Evolutionary conservation across 139 green algal species (phyloP).

Genomic region (Dunaliella sp.): DNA sequence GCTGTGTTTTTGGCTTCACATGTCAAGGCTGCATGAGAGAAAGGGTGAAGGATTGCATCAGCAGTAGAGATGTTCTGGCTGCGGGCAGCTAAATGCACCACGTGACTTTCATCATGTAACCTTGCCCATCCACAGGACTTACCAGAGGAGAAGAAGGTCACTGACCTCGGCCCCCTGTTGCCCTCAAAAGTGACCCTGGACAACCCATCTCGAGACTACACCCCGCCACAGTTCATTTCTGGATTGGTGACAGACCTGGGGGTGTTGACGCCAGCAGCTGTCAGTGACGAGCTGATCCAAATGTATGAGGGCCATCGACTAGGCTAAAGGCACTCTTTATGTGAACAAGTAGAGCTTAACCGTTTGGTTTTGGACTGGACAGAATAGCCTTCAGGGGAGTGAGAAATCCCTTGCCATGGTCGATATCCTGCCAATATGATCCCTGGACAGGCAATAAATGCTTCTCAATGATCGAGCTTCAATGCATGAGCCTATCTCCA

Average conservation of each 20-base stretch:
- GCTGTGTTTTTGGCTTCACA: not conserved
- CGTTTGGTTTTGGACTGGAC: no score
- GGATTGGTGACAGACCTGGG: slow-evolving; percentile 90
- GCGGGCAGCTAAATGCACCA: not conserved
- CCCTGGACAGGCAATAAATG: no score
- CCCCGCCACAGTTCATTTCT: slow-evolving; percentile 78
- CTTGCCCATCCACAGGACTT: no score
- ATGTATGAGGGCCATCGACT: slow-evolving; percentile 62
- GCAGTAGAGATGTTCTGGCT: not conserved
- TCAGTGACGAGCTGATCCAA: slow-evolving; percentile 95
- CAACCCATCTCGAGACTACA: slow-evolving; percentile 91
- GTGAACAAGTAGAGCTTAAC: no score
- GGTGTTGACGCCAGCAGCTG: slow-evolving; percentile 91
- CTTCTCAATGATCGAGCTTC: no score
- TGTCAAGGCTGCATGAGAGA: not conserved
- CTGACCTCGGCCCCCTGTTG: slow-evolving; percentile 79
- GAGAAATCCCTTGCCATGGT: no score
- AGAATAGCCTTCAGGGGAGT: no score
- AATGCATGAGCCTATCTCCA: no score
- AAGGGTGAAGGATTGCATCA: not conserved
- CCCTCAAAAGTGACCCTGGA: slow-evolving; percentile 65
- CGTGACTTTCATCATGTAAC: not conserved
- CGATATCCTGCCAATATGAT: no score
- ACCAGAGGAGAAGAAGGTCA: slow-evolving; percentile 72
- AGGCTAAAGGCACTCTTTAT: no score